Conservation (phyloP, 2,329 filamentous ascomycete genomes). For the Aspergillus chevalieri region DNA sequence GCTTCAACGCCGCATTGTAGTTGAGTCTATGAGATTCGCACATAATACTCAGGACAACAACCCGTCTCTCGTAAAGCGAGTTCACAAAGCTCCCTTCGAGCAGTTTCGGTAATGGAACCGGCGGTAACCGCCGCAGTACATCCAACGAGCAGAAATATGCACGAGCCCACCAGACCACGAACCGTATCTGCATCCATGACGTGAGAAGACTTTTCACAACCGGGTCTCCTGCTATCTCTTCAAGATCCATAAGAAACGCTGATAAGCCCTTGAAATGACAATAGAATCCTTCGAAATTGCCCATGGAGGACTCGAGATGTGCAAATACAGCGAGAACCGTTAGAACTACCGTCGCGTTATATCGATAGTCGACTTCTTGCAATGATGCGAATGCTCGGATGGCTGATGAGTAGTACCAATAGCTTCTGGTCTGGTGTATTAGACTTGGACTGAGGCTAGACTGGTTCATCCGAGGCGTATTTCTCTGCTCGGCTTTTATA, state of each 20-base stretch:
- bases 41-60: slow-evolving; percentile 14
- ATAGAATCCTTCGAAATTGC: slow-evolving; percentile 17
- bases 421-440: slow-evolving; percentile 17
- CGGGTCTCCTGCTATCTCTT: not conserved
- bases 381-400: slow-evolving; percentile 11
- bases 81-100: not conserved
- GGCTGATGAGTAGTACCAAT: slow-evolving; percentile 20
- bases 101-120: slow-evolving; percentile 7
- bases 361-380: slow-evolving; percentile 2
- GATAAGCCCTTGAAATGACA: slow-evolving; percentile 15
- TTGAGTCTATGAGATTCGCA: slow-evolving; percentile 21
- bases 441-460: slow-evolving; percentile 10
- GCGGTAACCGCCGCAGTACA: slow-evolving; percentile 9
- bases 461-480: not conserved
- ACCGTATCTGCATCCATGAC: slow-evolving; percentile 18
- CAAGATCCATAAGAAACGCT: slow-evolving; percentile 2
- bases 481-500: slow-evolving; percentile 8
- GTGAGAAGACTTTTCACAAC: slow-evolving; percentile 10
- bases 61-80: slow-evolving; percentile 11
- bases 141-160: slow-evolving; percentile 18
- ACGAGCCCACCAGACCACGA: slow-evolving; percentile 22
- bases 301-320: slow-evolving; percentile 17
- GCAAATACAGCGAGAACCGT: slow-evolving; percentile 14
- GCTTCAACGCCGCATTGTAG: slow-evolving; percentile 2
- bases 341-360: slow-evolving; percentile 5